A percentile compares a stretch with the other conserved stretches of the same genome.
Evolutionary conservation across 495 filamentous ascomycete species (phyloP).

Genomic region (Aspergillus kassunensis): DNA sequence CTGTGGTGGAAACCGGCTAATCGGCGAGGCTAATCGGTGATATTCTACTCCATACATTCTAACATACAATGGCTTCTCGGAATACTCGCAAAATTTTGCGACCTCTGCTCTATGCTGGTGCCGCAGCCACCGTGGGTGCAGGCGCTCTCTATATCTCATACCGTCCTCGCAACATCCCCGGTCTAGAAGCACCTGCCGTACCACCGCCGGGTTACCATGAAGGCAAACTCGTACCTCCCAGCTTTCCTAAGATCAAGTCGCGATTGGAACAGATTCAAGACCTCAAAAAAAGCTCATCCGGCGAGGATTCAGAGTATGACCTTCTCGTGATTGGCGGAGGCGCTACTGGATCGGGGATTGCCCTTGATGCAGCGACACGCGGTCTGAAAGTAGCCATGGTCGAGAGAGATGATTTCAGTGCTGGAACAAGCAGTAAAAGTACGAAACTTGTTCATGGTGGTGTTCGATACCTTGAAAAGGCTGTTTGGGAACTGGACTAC

Average conservation of each 20-base stretch:
- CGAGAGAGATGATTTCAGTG: slow-evolving; percentile 93
- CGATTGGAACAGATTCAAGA: slow-evolving; percentile 56
- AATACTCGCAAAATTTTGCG: slow-evolving; percentile 53
- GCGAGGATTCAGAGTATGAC: slow-evolving; percentile 59
- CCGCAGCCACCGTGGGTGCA: slow-evolving; percentile 51
- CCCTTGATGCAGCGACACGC: slow-evolving; percentile 87
- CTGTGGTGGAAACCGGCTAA: background rate
- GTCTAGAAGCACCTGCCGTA: slow-evolving; percentile 72
- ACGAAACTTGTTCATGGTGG: slow-evolving; percentile 97
- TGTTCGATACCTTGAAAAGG: slow-evolving; percentile 95
- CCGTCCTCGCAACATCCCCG: slow-evolving; percentile 82
- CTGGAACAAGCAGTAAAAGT: slow-evolving; percentile 92
- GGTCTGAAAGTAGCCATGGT: slow-evolving; percentile 90
- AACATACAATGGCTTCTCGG: slow-evolving; percentile 54
- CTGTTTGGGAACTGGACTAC: slow-evolving; percentile 94
- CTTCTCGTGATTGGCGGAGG: slow-evolving; percentile 88
- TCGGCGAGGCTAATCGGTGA: background rate
- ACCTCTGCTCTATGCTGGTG: slow-evolving; percentile 59
- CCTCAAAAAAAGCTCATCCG: slow-evolving; percentile 35
- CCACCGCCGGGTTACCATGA: slow-evolving; percentile 78
- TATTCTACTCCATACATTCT: background rate
- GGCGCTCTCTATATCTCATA: slow-evolving; percentile 73
- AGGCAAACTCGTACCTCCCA: slow-evolving; percentile 73
- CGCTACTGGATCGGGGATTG: slow-evolving; percentile 89
- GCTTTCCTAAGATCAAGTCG: slow-evolving; percentile 73